Percentiles rank a stretch among this genome's conserved stretches.
phyloP scores from a whole-genome alignment of 2,329 filamentous ascomycete species.

The Myrmaecium sp. region DNA sequence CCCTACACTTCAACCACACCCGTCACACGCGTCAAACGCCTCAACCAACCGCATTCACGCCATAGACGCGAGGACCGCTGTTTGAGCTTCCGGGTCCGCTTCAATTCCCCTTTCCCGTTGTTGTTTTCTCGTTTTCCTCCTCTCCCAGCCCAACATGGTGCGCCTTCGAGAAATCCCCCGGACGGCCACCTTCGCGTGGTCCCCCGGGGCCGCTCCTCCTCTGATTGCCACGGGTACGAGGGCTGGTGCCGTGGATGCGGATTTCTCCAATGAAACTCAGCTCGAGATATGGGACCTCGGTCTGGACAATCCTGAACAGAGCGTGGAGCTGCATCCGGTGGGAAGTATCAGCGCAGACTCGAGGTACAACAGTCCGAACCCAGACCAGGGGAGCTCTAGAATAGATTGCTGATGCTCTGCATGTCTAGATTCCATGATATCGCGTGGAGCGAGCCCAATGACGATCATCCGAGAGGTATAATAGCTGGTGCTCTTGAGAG shows the following conservation, averaged over 20 bases:
- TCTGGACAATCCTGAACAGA: conserved; percentile 58
- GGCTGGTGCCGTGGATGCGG: conserved; percentile 85
- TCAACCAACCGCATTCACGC: too few species aligned
- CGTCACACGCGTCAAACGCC: too few species aligned
- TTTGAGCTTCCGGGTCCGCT: too few species aligned
- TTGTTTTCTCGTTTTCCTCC: conserved; percentile 4
- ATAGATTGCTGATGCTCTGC: conserved; percentile 1
- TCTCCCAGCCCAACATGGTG: conserved; percentile 51
- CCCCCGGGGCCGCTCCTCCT: conserved; percentile 59
- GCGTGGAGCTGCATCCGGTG: conserved; percentile 70
- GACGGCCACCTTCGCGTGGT: conserved; percentile 96
- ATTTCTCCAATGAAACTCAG: conserved; percentile 95
- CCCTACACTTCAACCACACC: too few species aligned
- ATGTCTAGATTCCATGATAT: conserved; percentile 76
- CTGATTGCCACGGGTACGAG: conserved; percentile 85
- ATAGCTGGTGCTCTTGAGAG: conserved; percentile 93
- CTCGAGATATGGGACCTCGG: conserved; percentile 91
- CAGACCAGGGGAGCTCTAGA: neutral
- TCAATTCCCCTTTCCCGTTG: conserved; percentile 8
- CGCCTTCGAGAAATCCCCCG: conserved; percentile 89
- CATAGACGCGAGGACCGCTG: too few species aligned
- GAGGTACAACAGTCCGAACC: conserved; percentile 42
- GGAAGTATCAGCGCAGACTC: conserved; percentile 76
- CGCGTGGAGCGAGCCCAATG: conserved; percentile 74
- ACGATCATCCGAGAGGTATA: conserved; percentile 65